A percentile compares a stretch with the other conserved stretches of the same genome.
Evolutionary conservation across 805 yeast species (phyloP).

Genomic region (Pichia nakasei): DNA sequence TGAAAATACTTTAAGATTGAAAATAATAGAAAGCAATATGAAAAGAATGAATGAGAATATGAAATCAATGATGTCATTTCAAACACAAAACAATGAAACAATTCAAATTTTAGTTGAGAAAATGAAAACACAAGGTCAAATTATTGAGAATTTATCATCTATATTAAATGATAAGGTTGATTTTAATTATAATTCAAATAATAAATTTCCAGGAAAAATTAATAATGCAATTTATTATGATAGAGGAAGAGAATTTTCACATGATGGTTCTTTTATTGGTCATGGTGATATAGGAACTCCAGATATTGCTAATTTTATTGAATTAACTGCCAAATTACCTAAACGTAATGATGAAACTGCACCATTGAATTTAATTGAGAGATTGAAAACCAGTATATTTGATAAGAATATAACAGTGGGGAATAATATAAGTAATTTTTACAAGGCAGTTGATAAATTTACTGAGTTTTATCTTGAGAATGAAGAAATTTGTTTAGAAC

Average conservation of each 20-base stretch:
- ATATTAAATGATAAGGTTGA: no score
- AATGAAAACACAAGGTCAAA: no score
- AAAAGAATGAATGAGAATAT: no score
- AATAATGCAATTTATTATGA: no score
- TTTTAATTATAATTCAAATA: no score
- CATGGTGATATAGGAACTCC: slow-evolving; percentile 1
- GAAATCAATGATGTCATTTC: no score
- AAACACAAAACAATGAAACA: no score
- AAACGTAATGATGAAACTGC: slow-evolving; percentile 18
- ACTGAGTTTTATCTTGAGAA: slow-evolving; percentile 36
- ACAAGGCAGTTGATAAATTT: slow-evolving; percentile 34
- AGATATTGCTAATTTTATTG: slow-evolving; percentile 4
- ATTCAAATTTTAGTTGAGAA: no score
- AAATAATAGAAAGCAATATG: no score
- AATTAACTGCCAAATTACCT: slow-evolving; percentile 1
- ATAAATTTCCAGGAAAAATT: no score
- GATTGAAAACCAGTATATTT: slow-evolving; percentile 23
- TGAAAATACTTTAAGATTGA: no score
- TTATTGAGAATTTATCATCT: no score
- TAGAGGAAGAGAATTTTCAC: background rate
- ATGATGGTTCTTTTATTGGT: slow-evolving; percentile 1
- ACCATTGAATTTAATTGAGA: slow-evolving; percentile 25
- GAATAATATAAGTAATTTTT: slow-evolving; percentile 25
- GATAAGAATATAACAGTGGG: slow-evolving; percentile 10
- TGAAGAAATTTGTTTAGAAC: slow-evolving; percentile 33